Evolutionary conservation across 805 yeast species (phyloP), one percentile per base, ranked within the genome.

Genomic region (Spathaspora hagerdaliae): DNA sequence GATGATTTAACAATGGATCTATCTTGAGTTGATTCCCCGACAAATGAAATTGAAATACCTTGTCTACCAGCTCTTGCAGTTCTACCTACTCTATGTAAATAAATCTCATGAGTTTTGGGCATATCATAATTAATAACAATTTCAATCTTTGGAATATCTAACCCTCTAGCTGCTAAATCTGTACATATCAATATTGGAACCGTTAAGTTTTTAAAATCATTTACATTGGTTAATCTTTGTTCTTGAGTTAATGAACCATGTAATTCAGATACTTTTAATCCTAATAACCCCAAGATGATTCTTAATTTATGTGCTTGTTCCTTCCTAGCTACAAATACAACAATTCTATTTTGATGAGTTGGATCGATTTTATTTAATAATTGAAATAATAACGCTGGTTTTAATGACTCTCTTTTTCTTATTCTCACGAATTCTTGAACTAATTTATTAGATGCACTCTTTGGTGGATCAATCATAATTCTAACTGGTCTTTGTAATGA

Each of bases 31-130:
- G 87, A 73, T 62, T 94, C 99, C 13, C 98, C 97, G 11, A 94
- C 99, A 66, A 94, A 82, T 2, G 97, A 84, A 36, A 94, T 85
- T 38, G 97, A 87, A 46, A 79, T 79, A 77, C 99, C 99, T 44
- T 87, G 88, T 68, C 98, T 81, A 15, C 98, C 98, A 42, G 97
- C 99, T 80, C 99, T 88, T 8, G 99, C 99, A 45, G 98, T 94
- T 78, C 99, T 87, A 69, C 99, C 99, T 49, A 94, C 97, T 75
- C 99, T 86, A 70, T 94, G 99, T 58, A 94, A 74, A 65, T 94
- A 94, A 34, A 92, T 79, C 53, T 94, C 99, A 58, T 87, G 84
- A 29, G 87, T 75, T 64, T 88, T 87, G 42, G 99, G 99, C 95
- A 94, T 88, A 61, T 94, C 99, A 65, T 77, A 94, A 68, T 94